Evolutionary conservation across 129 eudicot genomes (phyloP), one percentile per base, ranked within the genome.

Genomic region (Flaveria bidentis): DNA sequence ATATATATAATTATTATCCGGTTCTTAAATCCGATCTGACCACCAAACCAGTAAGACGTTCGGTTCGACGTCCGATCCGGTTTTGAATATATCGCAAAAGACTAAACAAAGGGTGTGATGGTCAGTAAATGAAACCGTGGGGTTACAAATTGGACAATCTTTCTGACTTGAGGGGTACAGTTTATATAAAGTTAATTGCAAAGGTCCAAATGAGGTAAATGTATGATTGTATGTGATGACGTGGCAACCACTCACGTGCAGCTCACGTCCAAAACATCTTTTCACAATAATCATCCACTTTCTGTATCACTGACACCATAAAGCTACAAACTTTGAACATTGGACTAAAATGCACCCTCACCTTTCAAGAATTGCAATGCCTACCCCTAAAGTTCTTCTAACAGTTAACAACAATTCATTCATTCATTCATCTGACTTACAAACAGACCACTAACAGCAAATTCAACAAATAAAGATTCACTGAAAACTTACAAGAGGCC

Each of bases 401-500:
- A 71, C 20, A 72, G 6, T 56, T 72, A 62, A 80, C 73, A 69
- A 65, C 75, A 73, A 74, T 77, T 80, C 75, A 82, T 77, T 77
- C 75, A 82, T 77, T 77, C 75, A 83, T 80, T 50, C 77, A 82
- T 76, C 55, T 64, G 65, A 78, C 78, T 76, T 64, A 53, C 86
- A 82, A 76, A 83, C 82, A 67, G 77, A 73, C 72, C 76, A 72
- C 13, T 16, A 82, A 36, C 57, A 79, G 78, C 67, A 76, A 69
- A 82, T 70, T 20, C 77, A 76, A 78, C 76, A 84, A 67, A 82
- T 61, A 61, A 67, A 80, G 79, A 86, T 57, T 77, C 75, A 78
- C 73, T 71, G 68, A 61, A 86, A 86, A 78, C 78, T 82, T 76
- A 85, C 87, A 85, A 71, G 78, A 81, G 82, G 84, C n/a, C 87